A percentile compares a stretch with the other conserved stretches of the same genome.
Evolutionary conservation across 495 filamentous ascomycete species (phyloP).

Genomic region (Hypoxylon subgilvum): DNA sequence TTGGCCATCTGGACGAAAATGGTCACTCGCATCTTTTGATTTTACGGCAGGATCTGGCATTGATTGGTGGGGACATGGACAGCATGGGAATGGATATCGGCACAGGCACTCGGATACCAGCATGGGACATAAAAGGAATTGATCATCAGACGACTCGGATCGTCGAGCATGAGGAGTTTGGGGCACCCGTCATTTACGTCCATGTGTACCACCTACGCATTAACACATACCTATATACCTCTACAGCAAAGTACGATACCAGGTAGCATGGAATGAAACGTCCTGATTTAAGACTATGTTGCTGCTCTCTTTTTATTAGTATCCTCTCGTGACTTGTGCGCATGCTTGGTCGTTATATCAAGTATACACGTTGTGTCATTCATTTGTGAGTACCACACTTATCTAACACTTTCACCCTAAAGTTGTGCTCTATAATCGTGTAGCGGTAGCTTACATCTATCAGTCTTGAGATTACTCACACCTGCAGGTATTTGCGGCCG

Average conservation of each 20-base stretch:
- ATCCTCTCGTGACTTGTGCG: too few relatives aligned
- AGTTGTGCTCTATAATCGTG: too few relatives aligned
- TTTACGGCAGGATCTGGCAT: conserved; percentile 14
- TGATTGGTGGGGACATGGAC: conserved; percentile 6
- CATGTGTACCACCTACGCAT: too few relatives aligned
- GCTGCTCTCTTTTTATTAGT: neutral
- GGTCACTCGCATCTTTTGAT: conserved; percentile 6
- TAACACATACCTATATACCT: too few relatives aligned
- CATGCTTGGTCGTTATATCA: too few relatives aligned
- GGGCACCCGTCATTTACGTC: neutral
- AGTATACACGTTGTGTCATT: too few relatives aligned
- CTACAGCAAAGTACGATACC: conserved; percentile 1
- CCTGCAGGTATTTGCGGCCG: too few relatives aligned
- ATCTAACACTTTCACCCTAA: too few relatives aligned
- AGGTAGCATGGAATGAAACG: conserved; percentile 2
- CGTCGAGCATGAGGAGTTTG: conserved; percentile 23
- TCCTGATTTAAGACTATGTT: neutral
- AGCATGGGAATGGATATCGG: conserved; percentile 19
- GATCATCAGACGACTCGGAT: conserved; percentile 9
- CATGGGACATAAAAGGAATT: conserved; percentile 18
- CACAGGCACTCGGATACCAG: conserved; percentile 17
- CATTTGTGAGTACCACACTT: too few relatives aligned
- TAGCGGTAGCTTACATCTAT: too few relatives aligned
- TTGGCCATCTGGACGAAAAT: conserved; percentile 3
- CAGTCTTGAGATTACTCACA: too few relatives aligned